These are phyloP conservation scores for Phlebiopsis flavidoalba DNA, from an alignment of 768 basidiomycete species.

Conservation along the genomic window DNA sequence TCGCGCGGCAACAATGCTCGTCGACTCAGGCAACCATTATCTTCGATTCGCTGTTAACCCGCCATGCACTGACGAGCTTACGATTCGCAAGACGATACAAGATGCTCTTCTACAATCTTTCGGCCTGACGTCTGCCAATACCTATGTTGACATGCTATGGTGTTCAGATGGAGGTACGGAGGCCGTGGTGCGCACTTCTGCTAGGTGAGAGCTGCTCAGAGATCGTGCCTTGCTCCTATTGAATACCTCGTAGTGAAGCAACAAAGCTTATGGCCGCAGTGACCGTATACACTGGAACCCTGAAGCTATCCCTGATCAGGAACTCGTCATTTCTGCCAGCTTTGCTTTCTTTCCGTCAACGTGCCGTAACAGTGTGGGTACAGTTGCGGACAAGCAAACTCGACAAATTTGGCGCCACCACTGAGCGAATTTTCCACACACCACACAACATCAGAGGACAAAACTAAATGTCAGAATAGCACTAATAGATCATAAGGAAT, in stretches of 20 bases:
- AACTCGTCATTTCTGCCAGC: slow-evolving; percentile 28
- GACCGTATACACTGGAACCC: slow-evolving; percentile 16
- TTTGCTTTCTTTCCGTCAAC: slow-evolving; percentile 14
- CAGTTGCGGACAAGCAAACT: too few relatives aligned
- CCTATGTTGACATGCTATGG: slow-evolving; percentile 58
- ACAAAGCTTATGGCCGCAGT: slow-evolving; percentile 26
- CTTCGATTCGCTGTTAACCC: slow-evolving; percentile 40
- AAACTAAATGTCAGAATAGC: too few relatives aligned
- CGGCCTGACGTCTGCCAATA: slow-evolving; percentile 45
- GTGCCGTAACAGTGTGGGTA: background rate
- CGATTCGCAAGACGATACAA: slow-evolving; percentile 50
- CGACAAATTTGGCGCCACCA: too few relatives aligned
- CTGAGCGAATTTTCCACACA: too few relatives aligned
- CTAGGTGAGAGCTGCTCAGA: slow-evolving; percentile 28
- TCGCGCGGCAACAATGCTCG: background rate
- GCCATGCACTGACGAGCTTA: slow-evolving; percentile 34
- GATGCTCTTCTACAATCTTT: slow-evolving; percentile 50
- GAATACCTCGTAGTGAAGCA: slow-evolving; percentile 21
- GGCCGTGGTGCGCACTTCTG: slow-evolving; percentile 36
- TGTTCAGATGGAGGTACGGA: slow-evolving; percentile 35
- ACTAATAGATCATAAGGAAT: too few relatives aligned
- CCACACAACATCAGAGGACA: too few relatives aligned
- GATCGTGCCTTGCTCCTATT: background rate
- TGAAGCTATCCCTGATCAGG: slow-evolving; percentile 22
- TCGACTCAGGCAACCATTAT: slow-evolving; percentile 32